Percentiles rank a stretch among this genome's conserved stretches.
These are phyloP conservation scores for Ogataea paraovalis DNA, from an alignment of 805 yeast species.

Conservation along the genomic window DNA sequence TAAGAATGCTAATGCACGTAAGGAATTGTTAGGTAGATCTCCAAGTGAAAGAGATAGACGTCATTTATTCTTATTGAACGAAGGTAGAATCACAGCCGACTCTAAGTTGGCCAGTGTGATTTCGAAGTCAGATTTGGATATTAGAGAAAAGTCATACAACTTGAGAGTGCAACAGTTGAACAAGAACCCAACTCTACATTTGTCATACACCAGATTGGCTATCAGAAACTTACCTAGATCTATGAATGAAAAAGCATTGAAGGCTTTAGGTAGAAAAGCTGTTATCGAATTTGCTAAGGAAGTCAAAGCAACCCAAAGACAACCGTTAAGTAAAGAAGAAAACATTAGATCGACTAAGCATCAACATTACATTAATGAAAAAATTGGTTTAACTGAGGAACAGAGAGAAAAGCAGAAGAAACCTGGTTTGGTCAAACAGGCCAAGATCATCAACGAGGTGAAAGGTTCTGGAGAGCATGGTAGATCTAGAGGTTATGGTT, in stretches of 20 bases:
- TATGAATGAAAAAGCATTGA: conserved; percentile 81
- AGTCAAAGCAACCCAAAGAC: conserved; percentile 69
- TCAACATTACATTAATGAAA: conserved; percentile 39
- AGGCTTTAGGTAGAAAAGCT: conserved; percentile 90
- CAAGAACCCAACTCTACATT: conserved; percentile 85
- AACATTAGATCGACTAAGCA: conserved; percentile 69
- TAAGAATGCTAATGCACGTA: conserved; percentile 67
- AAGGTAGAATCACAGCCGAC: conserved; percentile 82
- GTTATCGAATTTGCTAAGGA: conserved; percentile 92
- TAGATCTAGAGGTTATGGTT: conserved; percentile 95
- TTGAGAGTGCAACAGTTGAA: conserved; percentile 85
- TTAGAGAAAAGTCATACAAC: conserved; percentile 83
- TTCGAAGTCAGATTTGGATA: conserved; percentile 69
- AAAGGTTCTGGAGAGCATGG: conserved; percentile 86
- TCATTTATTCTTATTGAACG: conserved; percentile 81
- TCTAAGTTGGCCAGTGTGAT: conserved; percentile 74
- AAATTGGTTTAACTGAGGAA: conserved; percentile 33
- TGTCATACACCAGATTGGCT: conserved; percentile 93
- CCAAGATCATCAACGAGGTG: conserved; percentile 89
- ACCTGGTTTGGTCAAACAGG: conserved; percentile 88
- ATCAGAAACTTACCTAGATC: conserved; percentile 91
- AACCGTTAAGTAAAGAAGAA: conserved; percentile 87
- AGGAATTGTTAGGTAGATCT: conserved; percentile 73
- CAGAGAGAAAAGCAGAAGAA: conserved; percentile 63
- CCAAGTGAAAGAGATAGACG: conserved; percentile 80